A percentile compares a stretch with the other conserved stretches of the same genome.
Evolutionary conservation across 306 rosid genomes (phyloP).

Genomic region (Carpinus viminea): DNA sequence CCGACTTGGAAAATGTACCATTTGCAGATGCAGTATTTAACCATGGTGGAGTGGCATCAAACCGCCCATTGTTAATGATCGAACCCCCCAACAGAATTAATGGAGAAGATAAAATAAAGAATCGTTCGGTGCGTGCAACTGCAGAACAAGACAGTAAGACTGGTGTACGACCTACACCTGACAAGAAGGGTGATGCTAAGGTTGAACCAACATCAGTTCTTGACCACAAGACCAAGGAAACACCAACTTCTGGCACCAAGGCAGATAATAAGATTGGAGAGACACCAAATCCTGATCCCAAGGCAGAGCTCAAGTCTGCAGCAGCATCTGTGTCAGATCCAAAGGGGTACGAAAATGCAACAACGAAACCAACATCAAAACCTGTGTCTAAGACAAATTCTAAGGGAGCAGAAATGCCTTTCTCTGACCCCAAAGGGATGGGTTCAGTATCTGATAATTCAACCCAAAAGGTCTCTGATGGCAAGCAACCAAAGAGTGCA

Average conservation of each 20-base stretch:
- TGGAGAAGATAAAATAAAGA: slow-evolving; percentile 63
- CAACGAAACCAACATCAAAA: slow-evolving; percentile 37
- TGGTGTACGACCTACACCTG: slow-evolving; percentile 39
- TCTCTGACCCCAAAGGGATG: slow-evolving; percentile 31
- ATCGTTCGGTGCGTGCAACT: slow-evolving; percentile 42
- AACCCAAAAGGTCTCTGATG: slow-evolving; percentile 28
- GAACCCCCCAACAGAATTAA: slow-evolving; percentile 67
- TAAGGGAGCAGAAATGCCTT: slow-evolving; percentile 36
- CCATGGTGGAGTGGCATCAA: slow-evolving; percentile 46
- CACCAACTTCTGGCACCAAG: slow-evolving; percentile 42
- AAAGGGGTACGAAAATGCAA: slow-evolving; percentile 40
- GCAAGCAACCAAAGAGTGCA: slow-evolving; percentile 41
- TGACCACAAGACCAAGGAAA: slow-evolving; percentile 43
- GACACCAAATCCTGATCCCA: slow-evolving; percentile 35
- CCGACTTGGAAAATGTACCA: slow-evolving; percentile 73
- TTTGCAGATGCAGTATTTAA: slow-evolving; percentile 60
- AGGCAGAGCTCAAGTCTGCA: slow-evolving; percentile 38
- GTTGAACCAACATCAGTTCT: slow-evolving; percentile 33
- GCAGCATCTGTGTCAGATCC: slow-evolving; percentile 36
- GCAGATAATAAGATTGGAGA: slow-evolving; percentile 42
- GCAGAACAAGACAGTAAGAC: slow-evolving; percentile 69
- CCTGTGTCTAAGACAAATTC: slow-evolving; percentile 23
- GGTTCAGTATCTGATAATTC: slow-evolving; percentile 28
- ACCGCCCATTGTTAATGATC: slow-evolving; percentile 69
- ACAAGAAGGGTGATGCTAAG: slow-evolving; percentile 43